Evolutionary conservation across 2,329 filamentous ascomycete species (phyloP).

Genomic region (Basipetospora chlamydospora): DNA sequence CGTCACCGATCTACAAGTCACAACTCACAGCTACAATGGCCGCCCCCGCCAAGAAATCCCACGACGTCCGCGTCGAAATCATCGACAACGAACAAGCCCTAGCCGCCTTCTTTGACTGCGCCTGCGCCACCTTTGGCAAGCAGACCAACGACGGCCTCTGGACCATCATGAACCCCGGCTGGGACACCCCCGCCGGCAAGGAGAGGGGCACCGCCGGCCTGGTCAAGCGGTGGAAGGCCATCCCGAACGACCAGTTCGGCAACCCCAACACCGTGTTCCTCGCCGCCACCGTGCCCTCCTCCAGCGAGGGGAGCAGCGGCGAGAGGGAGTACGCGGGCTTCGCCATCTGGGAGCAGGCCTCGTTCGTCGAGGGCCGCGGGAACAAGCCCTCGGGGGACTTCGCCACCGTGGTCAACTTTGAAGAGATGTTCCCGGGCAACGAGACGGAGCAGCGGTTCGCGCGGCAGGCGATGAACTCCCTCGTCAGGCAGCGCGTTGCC

Average conservation of each 20-base stretch:
- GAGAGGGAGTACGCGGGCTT: slow-evolving; percentile 28
- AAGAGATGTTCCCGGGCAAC: slow-evolving; percentile 25
- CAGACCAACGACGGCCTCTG: slow-evolving; percentile 37
- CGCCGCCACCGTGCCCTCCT: slow-evolving; percentile 32
- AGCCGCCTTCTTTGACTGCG: slow-evolving; percentile 12
- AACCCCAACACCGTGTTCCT: slow-evolving; percentile 35
- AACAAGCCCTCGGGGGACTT: slow-evolving; percentile 22
- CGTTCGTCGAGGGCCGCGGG: slow-evolving; percentile 32
- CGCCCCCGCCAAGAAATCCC: not conserved
- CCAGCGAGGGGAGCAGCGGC: slow-evolving; percentile 11
- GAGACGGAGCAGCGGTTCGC: slow-evolving; percentile 30
- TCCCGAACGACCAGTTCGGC: slow-evolving; percentile 26
- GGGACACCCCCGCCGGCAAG: slow-evolving; percentile 34
- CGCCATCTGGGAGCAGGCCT: slow-evolving; percentile 40
- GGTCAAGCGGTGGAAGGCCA: slow-evolving; percentile 23
- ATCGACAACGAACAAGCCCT: slow-evolving; percentile 16
- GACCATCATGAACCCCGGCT: slow-evolving; percentile 35
- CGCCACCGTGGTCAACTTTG: slow-evolving; percentile 15
- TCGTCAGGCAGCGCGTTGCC: slow-evolving; percentile 27
- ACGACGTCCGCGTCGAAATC: slow-evolving; percentile 12
- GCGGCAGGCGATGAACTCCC: slow-evolving; percentile 25
- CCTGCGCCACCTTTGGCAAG: slow-evolving; percentile 26
- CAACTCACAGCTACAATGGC: not conserved
- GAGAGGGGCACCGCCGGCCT: slow-evolving; percentile 21
- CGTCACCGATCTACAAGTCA: too few species aligned